Percentiles rank a stretch among this genome's conserved stretches.
Conservation (phyloP, 2,329 filamentous ascomycete genomes). For the Sarocladiaceae sp. region DNA sequence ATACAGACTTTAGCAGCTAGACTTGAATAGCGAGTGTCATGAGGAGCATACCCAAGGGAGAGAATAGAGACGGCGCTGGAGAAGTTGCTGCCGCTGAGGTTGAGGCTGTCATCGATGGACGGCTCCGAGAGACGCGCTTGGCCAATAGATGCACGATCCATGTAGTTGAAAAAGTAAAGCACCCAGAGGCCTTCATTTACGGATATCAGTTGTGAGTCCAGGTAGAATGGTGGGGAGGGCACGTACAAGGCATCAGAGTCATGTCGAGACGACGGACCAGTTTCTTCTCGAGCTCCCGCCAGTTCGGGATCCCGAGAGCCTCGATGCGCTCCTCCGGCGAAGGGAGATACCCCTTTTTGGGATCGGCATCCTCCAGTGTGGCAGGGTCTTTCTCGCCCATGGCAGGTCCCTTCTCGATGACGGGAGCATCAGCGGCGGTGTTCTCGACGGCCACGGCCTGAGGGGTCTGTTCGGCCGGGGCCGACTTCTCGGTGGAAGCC, state of each 20-base stretch:
- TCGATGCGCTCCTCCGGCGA: slow-evolving; percentile 15
- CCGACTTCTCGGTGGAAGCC: neutral
- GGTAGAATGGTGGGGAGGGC: too few species aligned
- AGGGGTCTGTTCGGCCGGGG: neutral
- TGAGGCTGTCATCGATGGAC: slow-evolving; percentile 15
- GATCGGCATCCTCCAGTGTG: neutral
- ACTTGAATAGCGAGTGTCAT: neutral
- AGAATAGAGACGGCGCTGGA: slow-evolving; percentile 16
- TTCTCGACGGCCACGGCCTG: neutral
- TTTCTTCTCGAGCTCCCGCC: slow-evolving; percentile 16
- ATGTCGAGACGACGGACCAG: slow-evolving; percentile 15
- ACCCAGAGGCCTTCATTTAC: too few species aligned
- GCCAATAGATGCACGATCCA: slow-evolving; percentile 16
- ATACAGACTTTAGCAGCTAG: neutral
- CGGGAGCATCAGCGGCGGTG: neutral
- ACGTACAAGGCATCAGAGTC: slow-evolving; percentile 16
- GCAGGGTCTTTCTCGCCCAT: neutral
- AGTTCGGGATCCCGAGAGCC: slow-evolving; percentile 16
- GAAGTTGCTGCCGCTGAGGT: slow-evolving; percentile 14
- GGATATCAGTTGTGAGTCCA: too few species aligned
- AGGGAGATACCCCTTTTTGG: slow-evolving; percentile 7
- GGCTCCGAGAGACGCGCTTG: slow-evolving; percentile 16
- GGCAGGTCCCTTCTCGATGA: slow-evolving; percentile 2
- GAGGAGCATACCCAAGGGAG: slow-evolving; percentile 13
- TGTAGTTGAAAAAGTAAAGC: slow-evolving; percentile 16